phyloP scores from a whole-genome alignment of 371 early-diverging fungal species.

The Apophysomyces variabilis region DNA sequence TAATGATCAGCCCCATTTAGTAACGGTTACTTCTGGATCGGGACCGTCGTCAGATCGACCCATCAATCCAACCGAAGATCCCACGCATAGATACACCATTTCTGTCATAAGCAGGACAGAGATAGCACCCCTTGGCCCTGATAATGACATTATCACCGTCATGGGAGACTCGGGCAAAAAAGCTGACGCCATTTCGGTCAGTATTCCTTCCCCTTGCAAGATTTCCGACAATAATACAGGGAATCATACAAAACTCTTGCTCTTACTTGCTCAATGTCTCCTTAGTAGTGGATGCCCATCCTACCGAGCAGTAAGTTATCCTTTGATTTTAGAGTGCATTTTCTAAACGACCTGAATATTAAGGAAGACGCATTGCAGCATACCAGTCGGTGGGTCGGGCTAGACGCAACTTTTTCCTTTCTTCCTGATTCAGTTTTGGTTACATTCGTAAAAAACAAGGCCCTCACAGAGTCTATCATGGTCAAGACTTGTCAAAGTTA shows the following conservation, averaged over 20 bases:
- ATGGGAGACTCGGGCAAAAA: not conserved
- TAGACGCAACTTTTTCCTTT: slow-evolving; percentile 41
- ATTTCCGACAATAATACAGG: not conserved
- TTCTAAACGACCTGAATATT: not conserved
- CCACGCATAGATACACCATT: not conserved
- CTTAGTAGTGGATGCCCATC: slow-evolving; percentile 50
- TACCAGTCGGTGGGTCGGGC: slow-evolving; percentile 27
- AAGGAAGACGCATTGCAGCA: slow-evolving; percentile 48
- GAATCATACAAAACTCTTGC: slow-evolving; percentile 21
- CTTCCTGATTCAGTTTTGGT: slow-evolving; percentile 48
- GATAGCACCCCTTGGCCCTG: not conserved
- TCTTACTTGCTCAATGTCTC: slow-evolving; percentile 37
- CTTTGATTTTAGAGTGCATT: not conserved
- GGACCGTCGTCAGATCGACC: no score
- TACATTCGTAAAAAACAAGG: slow-evolving; percentile 25
- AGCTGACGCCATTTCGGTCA: not conserved
- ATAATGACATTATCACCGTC: not conserved
- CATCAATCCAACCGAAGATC: no score
- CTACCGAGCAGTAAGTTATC: slow-evolving; percentile 43
- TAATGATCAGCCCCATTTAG: not conserved
- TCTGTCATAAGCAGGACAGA: not conserved
- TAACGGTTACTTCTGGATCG: no score
- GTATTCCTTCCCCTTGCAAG: not conserved
- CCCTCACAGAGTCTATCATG: slow-evolving; percentile 37
- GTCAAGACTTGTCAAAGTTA: slow-evolving; percentile 43